Percentiles rank a stretch among this genome's conserved stretches.
Conservation (phyloP, 148 eudicot species). For the Bassia scoparia region DNA sequence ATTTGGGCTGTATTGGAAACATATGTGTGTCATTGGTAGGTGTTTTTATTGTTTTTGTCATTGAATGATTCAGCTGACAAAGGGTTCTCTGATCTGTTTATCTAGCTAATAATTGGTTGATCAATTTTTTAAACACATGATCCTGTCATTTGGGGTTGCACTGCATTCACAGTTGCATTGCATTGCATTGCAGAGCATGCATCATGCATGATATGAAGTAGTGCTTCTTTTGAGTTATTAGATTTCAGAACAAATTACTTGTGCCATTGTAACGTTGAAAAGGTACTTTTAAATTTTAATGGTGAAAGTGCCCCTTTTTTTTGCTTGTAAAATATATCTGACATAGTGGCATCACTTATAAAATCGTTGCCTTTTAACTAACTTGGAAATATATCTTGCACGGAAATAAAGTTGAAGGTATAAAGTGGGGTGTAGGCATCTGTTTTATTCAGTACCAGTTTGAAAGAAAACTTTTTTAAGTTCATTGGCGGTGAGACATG, state of each 20-base stretch:
- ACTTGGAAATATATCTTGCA: neutral
- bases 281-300: too few species aligned
- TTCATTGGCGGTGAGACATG: neutral
- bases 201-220: neutral
- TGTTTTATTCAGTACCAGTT: neutral
- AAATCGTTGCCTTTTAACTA: neutral
- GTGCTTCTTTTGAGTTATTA: neutral
- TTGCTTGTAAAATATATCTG: too few species aligned
- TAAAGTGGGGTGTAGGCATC: neutral
- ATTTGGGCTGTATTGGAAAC: neutral
- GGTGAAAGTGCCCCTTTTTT: too few species aligned
- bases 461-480: neutral
- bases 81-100: neutral
- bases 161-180: too few species aligned
- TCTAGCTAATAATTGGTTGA: neutral
- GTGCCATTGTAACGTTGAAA: neutral
- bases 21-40: neutral
- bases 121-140: neutral
- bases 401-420: neutral
- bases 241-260: neutral
- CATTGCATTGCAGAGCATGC: neutral
- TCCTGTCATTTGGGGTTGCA: neutral
- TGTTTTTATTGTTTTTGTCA: neutral
- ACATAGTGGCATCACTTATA: neutral
- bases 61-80: neutral